phyloP scores from a whole-genome alignment of 495 filamentous ascomycete species.

The Tricharina praecox region DNA sequence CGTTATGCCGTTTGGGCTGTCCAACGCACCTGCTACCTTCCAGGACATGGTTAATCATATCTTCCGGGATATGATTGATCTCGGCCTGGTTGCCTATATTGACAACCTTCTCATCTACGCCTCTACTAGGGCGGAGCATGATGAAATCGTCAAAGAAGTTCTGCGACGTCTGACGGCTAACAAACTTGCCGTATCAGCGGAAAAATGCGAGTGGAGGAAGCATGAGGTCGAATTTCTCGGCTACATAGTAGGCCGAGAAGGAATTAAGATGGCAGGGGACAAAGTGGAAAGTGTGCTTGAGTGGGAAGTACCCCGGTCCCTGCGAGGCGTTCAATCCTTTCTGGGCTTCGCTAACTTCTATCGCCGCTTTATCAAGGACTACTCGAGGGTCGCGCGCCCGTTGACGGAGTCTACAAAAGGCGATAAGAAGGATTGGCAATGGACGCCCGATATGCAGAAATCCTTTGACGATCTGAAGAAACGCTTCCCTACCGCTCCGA shows the following conservation, averaged over 20 bases:
- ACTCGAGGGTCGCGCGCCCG: background rate
- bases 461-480: constrained; percentile 1
- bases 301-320: constrained; percentile 3
- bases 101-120: constrained; percentile 29
- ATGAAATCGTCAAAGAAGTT: constrained; percentile 12
- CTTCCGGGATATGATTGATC: constrained; percentile 1
- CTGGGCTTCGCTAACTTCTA: constrained; percentile 19
- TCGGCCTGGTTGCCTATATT: constrained; percentile 24
- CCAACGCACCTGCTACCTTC: constrained; percentile 6
- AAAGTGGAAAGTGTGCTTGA: constrained; percentile 23
- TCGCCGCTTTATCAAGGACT: constrained; percentile 2
- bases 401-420: background rate
- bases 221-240: constrained; percentile 9
- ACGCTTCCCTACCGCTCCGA: background rate
- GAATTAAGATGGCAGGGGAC: constrained; percentile 17
- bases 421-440: background rate
- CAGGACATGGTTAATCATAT: constrained; percentile 9
- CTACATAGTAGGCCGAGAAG: constrained; percentile 5
- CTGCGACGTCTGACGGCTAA: constrained; percentile 3
- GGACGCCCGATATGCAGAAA: background rate
- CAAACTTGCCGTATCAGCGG: background rate
- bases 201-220: constrained; percentile 9
- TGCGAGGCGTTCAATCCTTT: constrained; percentile 14
- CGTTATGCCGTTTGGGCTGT: constrained; percentile 12
- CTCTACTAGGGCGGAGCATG: constrained; percentile 10